Percentiles rank a stretch among this genome's conserved stretches.
Conservation (phyloP, 176 grass and related monocot genomes). For the Themeda triandra region DNA sequence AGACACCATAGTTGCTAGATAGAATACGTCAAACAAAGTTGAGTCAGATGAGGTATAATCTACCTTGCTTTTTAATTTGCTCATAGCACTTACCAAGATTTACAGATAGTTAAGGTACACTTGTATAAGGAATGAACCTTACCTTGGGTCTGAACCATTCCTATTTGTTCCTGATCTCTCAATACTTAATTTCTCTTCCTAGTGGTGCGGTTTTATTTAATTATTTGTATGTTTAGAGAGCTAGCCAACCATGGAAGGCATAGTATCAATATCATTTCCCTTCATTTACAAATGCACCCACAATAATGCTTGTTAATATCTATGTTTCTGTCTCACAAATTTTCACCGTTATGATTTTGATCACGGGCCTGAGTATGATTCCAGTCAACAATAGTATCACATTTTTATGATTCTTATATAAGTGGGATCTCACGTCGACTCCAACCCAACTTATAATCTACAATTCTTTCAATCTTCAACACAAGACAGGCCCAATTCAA, state of each 20-base stretch:
- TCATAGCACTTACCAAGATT: neutral
- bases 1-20: neutral
- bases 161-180: neutral
- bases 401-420: neutral
- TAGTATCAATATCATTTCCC: neutral
- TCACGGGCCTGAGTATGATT: neutral
- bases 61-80: neutral
- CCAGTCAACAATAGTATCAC: neutral
- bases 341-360: neutral
- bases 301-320: neutral
- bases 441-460: neutral
- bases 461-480: neutral
- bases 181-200: neutral
- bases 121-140: neutral
- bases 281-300: neutral
- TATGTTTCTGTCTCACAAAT: neutral
- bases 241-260: neutral
- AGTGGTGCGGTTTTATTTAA: neutral
- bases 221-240: neutral
- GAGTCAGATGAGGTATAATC: neutral
- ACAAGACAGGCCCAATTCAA: constrained; percentile 6
- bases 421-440: neutral
- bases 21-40: neutral
- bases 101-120: neutral
- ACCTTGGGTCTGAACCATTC: neutral